Base-by-base conservation (phyloP, 148 eudicot species). In the Amaranthus palmeri region DNA sequence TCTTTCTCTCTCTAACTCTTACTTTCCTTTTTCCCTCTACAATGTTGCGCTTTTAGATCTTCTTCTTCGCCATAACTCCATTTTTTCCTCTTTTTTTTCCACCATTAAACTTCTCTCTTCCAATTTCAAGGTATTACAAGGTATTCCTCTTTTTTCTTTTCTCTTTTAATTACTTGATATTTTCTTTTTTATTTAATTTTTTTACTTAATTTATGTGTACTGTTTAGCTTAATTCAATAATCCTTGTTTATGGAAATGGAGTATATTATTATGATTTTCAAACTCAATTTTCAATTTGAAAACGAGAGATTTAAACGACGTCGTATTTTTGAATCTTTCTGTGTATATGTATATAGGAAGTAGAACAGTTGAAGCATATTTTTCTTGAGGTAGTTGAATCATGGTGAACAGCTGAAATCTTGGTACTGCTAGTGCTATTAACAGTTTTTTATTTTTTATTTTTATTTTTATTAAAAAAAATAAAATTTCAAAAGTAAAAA, bases 21-120 rank as follows among this genome's bases (percentile, higher is more conserved):
- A 2, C 4, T 11, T 15, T 2, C 42, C 54, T 50, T 10, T 61
- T 11, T 42, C 50, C 11, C n/a, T 45, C 46, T 69, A 45, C 54
- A 42, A 50, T 6, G 41, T 10, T 25, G 56, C 13, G 67, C 76
- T 74, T 55, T 66, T 67, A 49, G 17, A 55, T 72, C 60, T 48
- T 71, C 14, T 46, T 7, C 13, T n/a, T 44, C 15, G 5, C 48
- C 12, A 58, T 17, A 14, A 9, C 25, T 25, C 54, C 25, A 0
- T 25, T 10, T 36, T 0, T 49, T 1, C 8, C 59, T 2, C 51
- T 40, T 2, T 50, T 55, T 41, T 69, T 62, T 41, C 56, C 40
- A 10, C 64, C 10, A 36, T 46, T 25, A 25, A 70, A 14, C 5
- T 4, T 0, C 55, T 70, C 48, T 59, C 45, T 11, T 54, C 42